Evolutionary conservation across 768 basidiomycete species (phyloP).

Genomic region (Kwoniella sp.): DNA sequence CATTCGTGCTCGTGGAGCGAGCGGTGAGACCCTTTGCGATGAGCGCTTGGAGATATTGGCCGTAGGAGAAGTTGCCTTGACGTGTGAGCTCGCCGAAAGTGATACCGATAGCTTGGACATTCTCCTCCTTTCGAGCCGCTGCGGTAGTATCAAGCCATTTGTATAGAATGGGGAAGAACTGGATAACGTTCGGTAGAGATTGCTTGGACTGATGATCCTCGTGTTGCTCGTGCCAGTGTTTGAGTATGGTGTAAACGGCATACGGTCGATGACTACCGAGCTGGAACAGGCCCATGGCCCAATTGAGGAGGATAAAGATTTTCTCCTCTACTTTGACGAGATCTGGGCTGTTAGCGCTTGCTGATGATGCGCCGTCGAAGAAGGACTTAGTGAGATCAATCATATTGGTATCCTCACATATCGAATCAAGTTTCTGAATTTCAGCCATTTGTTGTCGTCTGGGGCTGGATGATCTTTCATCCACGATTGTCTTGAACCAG

Average conservation of each 20-base stretch:
- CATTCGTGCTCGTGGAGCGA: conserved; percentile 10
- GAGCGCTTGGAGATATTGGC: conserved; percentile 46
- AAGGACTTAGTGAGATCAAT: conserved; percentile 38
- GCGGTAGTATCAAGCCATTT: conserved; percentile 48
- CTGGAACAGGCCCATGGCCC: conserved; percentile 48
- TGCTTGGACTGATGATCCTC: conserved; percentile 27
- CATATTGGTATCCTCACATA: conserved; percentile 48
- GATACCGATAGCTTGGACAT: conserved; percentile 45
- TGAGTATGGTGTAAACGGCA: conserved; percentile 43
- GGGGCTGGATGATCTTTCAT: conserved; percentile 36
- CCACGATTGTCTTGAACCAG: conserved; percentile 25
- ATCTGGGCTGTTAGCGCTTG: conserved; percentile 30
- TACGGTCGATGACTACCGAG: conserved; percentile 50
- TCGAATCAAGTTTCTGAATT: conserved; percentile 49
- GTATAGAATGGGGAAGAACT: conserved; percentile 43
- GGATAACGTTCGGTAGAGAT: conserved; percentile 21
- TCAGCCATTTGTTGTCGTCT: conserved; percentile 50
- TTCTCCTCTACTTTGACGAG: conserved; percentile 39
- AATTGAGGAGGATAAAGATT: conserved; percentile 43
- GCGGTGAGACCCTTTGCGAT: conserved; percentile 46
- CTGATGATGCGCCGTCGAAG: conserved; percentile 43
- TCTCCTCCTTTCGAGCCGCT: conserved; percentile 36
- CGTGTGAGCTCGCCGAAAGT: conserved; percentile 50
- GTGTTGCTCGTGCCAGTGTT: conserved; percentile 39
- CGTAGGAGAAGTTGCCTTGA: conserved; percentile 47